These are phyloP conservation scores for Coelastrella sp. DNA, from an alignment of 139 green algal species.

Conservation along the genomic window DNA sequence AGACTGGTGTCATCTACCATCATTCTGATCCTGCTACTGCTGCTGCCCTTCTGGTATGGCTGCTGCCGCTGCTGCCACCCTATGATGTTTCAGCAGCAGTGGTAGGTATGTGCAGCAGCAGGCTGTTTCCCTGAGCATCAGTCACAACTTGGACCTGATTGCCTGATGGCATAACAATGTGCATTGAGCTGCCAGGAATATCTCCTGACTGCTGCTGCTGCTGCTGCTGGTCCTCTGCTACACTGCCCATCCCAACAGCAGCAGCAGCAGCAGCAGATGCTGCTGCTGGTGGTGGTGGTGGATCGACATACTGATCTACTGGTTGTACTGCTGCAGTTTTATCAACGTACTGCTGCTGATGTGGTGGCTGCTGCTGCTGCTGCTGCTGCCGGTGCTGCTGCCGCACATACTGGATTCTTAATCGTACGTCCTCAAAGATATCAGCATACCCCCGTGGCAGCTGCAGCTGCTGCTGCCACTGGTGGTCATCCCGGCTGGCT, in stretches of 20 bases:
- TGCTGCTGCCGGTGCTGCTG: too few species aligned
- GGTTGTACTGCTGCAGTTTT: too few species aligned
- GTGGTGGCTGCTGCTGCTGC: too few species aligned
- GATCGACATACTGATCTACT: too few species aligned
- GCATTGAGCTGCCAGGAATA: background rate
- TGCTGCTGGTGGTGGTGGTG: conserved; percentile 9
- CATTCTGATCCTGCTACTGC: too few species aligned
- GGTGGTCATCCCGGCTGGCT: too few species aligned
- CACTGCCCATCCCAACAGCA: background rate
- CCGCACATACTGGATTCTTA: too few species aligned
- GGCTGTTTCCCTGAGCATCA: background rate
- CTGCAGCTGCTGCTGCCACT: background rate
- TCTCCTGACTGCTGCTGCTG: background rate
- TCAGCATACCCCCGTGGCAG: too few species aligned
- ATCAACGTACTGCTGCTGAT: too few species aligned
- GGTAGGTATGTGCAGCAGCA: background rate
- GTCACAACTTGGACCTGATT: background rate
- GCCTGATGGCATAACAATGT: background rate
- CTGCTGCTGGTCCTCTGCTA: background rate
- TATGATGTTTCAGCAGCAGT: background rate
- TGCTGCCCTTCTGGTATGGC: too few species aligned
- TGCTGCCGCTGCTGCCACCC: background rate
- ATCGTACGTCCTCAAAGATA: too few species aligned
- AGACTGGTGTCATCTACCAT: too few species aligned
- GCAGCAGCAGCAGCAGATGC: background rate